Conservation (phyloP, 768 basidiomycete genomes). For the Dacryopinax spathularia region DNA sequence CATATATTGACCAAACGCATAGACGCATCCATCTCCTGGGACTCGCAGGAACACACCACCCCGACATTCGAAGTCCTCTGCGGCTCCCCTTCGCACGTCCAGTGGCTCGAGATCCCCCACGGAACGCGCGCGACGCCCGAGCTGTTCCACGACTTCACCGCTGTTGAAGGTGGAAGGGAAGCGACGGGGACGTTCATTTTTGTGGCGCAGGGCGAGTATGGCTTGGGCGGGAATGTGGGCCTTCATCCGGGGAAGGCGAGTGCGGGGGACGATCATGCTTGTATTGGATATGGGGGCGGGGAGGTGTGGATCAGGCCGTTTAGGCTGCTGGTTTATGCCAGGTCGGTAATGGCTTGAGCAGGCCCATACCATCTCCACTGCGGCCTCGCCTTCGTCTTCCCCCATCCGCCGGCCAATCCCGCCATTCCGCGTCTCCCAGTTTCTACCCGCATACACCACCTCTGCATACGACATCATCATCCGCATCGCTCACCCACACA, state of each 20-base stretch:
- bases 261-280: constrained; percentile 23
- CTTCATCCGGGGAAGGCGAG: constrained; percentile 14
- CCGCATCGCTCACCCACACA: not conserved
- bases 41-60: constrained; percentile 17
- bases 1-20: constrained; percentile 14
- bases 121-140: constrained; percentile 15
- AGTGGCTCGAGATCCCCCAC: constrained; percentile 20
- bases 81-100: constrained; percentile 16
- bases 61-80: constrained; percentile 22
- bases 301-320: constrained; percentile 24
- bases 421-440: no score
- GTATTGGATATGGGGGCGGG: constrained; percentile 23
- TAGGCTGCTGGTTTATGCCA: constrained; percentile 13
- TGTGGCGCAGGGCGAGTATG: constrained; percentile 20
- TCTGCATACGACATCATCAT: not conserved
- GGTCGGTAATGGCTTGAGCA: not conserved
- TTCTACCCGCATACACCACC: no score
- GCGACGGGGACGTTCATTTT: constrained; percentile 16
- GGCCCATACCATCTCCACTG: not conserved
- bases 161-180: constrained; percentile 22
- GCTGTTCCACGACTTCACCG: constrained; percentile 17
- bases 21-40: constrained; percentile 20
- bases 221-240: constrained; percentile 15
- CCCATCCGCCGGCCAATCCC: not conserved
- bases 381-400: not conserved